Percentiles rank a stretch among this genome's conserved stretches.
phyloP scores from a whole-genome alignment of 1,284 basidiomycete species.

The Kwoniella shivajii region DNA sequence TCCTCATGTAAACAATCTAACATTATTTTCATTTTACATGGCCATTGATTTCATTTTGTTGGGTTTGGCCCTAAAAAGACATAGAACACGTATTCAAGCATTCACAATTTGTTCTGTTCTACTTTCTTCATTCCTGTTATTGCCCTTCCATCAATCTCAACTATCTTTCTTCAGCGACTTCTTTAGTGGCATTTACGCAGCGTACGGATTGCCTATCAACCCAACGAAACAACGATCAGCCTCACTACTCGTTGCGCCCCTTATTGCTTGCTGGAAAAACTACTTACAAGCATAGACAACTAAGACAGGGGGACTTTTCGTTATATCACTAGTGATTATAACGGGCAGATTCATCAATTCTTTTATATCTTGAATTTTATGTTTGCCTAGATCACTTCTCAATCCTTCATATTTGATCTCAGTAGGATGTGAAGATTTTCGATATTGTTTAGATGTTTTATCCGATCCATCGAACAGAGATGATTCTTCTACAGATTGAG shows the following conservation, averaged over 20 bases:
- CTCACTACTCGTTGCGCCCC: too few relatives aligned
- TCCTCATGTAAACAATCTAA: too few relatives aligned
- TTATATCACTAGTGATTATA: constrained; percentile 88
- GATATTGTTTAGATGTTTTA: constrained; percentile 64
- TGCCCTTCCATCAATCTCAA: neutral
- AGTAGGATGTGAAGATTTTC: constrained; percentile 69
- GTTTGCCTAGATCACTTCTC: constrained; percentile 67
- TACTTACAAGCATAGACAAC: constrained; percentile 58
- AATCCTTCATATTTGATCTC: constrained; percentile 78
- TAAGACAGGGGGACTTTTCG: constrained; percentile 90
- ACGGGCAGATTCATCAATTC: constrained; percentile 89
- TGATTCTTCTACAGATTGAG: constrained; percentile 75
- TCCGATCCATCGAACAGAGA: constrained; percentile 71
- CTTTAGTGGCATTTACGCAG: constrained; percentile 4
- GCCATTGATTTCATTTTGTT: too few relatives aligned
- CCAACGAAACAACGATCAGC: neutral
- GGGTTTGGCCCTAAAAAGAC: too few relatives aligned
- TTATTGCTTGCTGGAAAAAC: too few relatives aligned
- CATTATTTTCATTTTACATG: too few relatives aligned
- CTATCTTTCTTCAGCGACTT: neutral
- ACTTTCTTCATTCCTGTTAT: neutral
- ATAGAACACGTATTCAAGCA: too few relatives aligned
- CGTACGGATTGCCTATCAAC: constrained; percentile 25
- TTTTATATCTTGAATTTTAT: constrained; percentile 88
- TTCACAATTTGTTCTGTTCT: too few relatives aligned